A percentile compares a stretch with the other conserved stretches of the same genome.
Evolutionary conservation across 176 grass and related monocot species (phyloP).

Genomic region (Hordeum marinum): DNA sequence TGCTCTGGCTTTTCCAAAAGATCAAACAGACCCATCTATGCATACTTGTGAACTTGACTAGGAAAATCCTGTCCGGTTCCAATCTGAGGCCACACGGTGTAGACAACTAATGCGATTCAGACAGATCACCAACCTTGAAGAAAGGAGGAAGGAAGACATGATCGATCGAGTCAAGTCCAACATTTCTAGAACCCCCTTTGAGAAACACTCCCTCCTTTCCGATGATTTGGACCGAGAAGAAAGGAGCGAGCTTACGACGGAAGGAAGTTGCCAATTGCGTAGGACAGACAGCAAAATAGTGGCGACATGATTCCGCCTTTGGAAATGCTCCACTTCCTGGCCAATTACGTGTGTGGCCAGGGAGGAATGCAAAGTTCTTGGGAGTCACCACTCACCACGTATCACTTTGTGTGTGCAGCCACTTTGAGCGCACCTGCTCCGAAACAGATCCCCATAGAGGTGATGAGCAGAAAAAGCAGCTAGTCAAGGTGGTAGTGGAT

Average conservation of each 20-base stretch:
- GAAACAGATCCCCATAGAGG: constrained; percentile 21
- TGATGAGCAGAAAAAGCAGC: constrained; percentile 6
- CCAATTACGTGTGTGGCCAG: constrained; percentile 17
- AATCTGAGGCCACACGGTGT: background rate
- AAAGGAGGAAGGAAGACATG: background rate
- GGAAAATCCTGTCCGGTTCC: background rate
- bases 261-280: background rate
- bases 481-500: constrained; percentile 27
- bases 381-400: constrained; percentile 28
- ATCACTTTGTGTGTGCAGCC: constrained; percentile 26
- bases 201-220: constrained; percentile 9
- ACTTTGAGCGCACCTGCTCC: constrained; percentile 27
- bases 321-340: constrained; percentile 39
- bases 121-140: constrained; percentile 7
- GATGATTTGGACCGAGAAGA: background rate
- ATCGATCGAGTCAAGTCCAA: background rate
- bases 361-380: constrained; percentile 36
- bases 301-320: constrained; percentile 33
- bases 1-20: constrained; percentile 1
- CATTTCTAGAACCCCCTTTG: constrained; percentile 9
- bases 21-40: background rate
- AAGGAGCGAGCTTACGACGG: background rate
- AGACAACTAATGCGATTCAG: constrained; percentile 34
- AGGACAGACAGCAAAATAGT: constrained; percentile 20
- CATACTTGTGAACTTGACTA: background rate